Percentiles rank a stretch among this genome's conserved stretches.
These are phyloP conservation scores for Sordariomycetes sp. DNA, from an alignment of 2,329 filamentous ascomycete genomes.

Conservation along the genomic window DNA sequence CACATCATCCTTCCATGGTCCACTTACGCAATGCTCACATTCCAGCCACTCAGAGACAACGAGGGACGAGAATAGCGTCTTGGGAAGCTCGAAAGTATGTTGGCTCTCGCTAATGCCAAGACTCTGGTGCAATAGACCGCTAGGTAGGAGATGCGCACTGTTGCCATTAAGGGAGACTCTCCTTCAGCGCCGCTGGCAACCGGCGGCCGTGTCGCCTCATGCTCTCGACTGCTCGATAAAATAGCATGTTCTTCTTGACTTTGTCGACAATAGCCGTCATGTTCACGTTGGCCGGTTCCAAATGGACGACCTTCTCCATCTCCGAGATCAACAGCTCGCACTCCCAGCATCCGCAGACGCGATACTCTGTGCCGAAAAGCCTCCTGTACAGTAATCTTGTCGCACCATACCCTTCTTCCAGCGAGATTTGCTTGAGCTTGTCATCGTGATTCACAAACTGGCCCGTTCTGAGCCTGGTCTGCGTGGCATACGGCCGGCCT, in stretches of 20 bases:
- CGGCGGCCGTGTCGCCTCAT: background rate
- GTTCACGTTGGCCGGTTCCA: background rate
- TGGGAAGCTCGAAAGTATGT: too few species aligned
- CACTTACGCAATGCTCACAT: too few species aligned
- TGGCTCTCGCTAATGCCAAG: too few species aligned
- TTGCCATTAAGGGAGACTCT: background rate
- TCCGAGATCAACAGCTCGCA: constrained; percentile 21
- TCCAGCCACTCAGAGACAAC: too few species aligned
- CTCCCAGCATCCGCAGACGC: constrained; percentile 24
- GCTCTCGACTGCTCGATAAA: background rate
- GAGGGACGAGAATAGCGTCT: too few species aligned
- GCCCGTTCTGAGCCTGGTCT: constrained; percentile 8
- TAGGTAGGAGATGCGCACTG: background rate
- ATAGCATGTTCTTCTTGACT: background rate
- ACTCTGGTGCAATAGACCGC: too few species aligned
- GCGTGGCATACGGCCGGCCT: constrained; percentile 14
- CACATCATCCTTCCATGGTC: too few species aligned
- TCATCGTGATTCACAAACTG: constrained; percentile 29
- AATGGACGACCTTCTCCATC: constrained; percentile 6
- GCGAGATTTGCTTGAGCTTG: constrained; percentile 15
- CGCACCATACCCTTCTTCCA: constrained; percentile 16
- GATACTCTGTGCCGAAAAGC: constrained; percentile 24
- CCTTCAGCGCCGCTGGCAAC: background rate
- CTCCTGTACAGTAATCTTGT: constrained; percentile 18
- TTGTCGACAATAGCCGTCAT: background rate